Conservation (phyloP, 495 filamentous ascomycete species). For the Aspergillus leporis region DNA sequence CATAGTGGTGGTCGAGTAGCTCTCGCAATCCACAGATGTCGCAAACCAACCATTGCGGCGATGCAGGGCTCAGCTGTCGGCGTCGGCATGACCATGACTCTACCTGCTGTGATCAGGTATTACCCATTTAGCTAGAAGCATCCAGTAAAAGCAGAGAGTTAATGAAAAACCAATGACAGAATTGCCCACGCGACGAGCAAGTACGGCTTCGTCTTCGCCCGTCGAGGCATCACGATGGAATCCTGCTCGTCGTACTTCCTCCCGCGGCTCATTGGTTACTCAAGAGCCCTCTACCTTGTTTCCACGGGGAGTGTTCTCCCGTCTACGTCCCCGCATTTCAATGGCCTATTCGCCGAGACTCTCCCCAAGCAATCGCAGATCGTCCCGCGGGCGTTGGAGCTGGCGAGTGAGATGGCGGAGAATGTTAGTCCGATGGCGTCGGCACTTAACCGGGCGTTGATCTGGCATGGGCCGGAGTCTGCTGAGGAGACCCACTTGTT, state of each 20-base stretch:
- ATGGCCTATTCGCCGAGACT: constrained; percentile 57
- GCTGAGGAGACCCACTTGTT: constrained; percentile 60
- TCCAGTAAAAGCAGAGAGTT: not conserved
- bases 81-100: constrained; percentile 67
- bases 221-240: constrained; percentile 63
- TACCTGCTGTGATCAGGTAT: constrained; percentile 57
- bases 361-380: constrained; percentile 50
- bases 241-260: constrained; percentile 65
- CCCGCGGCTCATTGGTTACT: constrained; percentile 58
- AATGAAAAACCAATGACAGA: constrained; percentile 22
- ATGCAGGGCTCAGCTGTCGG: constrained; percentile 67
- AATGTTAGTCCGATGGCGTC: constrained; percentile 58
- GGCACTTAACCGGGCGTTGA: constrained; percentile 57
- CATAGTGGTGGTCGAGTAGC: constrained; percentile 44
- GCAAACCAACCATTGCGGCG: constrained; percentile 64
- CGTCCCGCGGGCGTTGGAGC: constrained; percentile 53
- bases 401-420: constrained; percentile 58
- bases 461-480: constrained; percentile 56
- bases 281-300: constrained; percentile 54
- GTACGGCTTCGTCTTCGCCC: constrained; percentile 65
- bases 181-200: constrained; percentile 54
- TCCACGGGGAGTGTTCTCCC: constrained; percentile 38
- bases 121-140: not conserved
- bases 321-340: constrained; percentile 36
- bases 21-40: constrained; percentile 61